A percentile compares a stretch with the other conserved stretches of the same genome.
phyloP scores from a whole-genome alignment of 345 rosid genomes.

The Eucalyptus cloeziana region DNA sequence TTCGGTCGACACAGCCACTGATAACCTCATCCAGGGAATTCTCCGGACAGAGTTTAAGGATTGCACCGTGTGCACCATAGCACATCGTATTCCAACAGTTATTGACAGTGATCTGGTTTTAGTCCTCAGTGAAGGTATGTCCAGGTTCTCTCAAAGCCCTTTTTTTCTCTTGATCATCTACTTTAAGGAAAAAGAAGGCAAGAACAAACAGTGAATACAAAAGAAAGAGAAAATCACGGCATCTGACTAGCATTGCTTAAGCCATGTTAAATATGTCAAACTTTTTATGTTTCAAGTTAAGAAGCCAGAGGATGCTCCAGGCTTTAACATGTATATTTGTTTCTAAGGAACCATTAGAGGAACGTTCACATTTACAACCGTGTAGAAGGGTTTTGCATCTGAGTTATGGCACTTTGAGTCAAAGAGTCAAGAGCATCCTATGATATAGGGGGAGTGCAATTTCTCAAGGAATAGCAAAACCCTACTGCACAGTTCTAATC shows the following conservation, averaged over 20 bases:
- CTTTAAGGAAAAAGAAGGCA: background rate
- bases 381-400: background rate
- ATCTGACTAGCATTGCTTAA: background rate
- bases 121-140: conserved; percentile 90
- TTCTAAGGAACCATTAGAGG: background rate
- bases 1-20: conserved; percentile 97
- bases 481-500: background rate
- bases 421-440: background rate
- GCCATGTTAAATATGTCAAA: background rate
- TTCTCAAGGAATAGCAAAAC: background rate
- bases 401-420: background rate
- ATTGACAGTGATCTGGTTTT: conserved; percentile 96
- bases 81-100: conserved; percentile 96
- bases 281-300: background rate
- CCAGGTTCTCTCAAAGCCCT: background rate
- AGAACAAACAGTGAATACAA: background rate
- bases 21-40: conserved; percentile 91
- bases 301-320: background rate
- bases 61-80: conserved; percentile 97
- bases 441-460: background rate
- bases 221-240: background rate
- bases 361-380: background rate
- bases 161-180: background rate
- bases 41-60: conserved; percentile 81
- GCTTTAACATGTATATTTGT: background rate